phyloP scores from a whole-genome alignment of 2,329 filamentous ascomycete genomes.

The Claviceps sp. region DNA sequence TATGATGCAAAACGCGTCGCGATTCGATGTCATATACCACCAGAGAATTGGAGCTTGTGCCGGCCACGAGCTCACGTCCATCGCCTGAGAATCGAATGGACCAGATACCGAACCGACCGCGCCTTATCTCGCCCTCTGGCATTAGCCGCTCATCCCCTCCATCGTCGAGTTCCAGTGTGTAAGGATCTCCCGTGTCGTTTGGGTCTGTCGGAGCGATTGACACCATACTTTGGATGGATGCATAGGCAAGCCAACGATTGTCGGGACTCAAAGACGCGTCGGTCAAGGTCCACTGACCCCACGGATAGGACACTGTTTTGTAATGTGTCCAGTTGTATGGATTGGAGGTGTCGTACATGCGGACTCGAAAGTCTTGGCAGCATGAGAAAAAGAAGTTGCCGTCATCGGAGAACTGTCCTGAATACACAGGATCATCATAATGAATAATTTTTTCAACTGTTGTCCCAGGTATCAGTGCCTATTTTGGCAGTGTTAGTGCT shows the following conservation, averaged over 20 bases:
- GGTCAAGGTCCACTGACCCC: conserved; percentile 89
- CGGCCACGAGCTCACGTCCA: conserved; percentile 79
- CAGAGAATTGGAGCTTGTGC: conserved; percentile 65
- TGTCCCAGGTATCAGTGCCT: conserved; percentile 66
- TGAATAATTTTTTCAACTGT: conserved; percentile 78
- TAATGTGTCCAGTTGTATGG: conserved; percentile 94
- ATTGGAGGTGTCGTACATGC: conserved; percentile 96
- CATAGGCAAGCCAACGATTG: conserved; percentile 85
- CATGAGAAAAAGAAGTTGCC: conserved; percentile 95
- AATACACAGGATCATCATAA: conserved; percentile 77
- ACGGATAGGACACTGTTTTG: conserved; percentile 75
- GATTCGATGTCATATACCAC: conserved; percentile 89
- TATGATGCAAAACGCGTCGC: conserved; percentile 56
- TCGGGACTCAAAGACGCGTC: conserved; percentile 85
- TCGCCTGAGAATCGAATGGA: conserved; percentile 88
- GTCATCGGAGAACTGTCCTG: conserved; percentile 91
- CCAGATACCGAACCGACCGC: conserved; percentile 55
- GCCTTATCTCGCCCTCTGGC: conserved; percentile 15
- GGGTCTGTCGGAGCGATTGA: conserved; percentile 82
- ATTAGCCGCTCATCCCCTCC: conserved; percentile 6
- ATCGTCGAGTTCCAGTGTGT: conserved; percentile 54
- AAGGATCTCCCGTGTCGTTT: conserved; percentile 65
- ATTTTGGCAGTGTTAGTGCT: background rate
- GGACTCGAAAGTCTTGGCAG: conserved; percentile 83
- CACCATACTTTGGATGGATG: conserved; percentile 72